phyloP scores from a whole-genome alignment of 1,139 yeast genomes.

The Sugiyamaella novakii region DNA sequence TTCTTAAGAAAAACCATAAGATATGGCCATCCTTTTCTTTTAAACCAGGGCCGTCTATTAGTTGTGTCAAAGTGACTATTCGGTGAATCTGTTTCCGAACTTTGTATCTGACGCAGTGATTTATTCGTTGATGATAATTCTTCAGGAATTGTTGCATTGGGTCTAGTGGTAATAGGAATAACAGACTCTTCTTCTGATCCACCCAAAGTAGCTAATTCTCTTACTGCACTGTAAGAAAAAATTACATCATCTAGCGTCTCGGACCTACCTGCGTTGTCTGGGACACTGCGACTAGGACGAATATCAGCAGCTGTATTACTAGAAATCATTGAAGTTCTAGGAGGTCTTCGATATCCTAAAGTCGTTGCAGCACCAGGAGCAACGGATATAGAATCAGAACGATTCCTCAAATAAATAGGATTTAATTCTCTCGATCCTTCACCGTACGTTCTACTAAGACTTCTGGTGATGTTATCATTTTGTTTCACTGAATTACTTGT shows the following conservation, averaged over 20 bases:
- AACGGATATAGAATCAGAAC: conserved; percentile 18
- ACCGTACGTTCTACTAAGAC: conserved; percentile 1
- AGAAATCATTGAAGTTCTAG: conserved; percentile 1
- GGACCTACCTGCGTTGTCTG: conserved; percentile 3
- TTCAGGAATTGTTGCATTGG: neutral
- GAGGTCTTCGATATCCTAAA: conserved; percentile 7
- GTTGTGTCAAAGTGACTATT: neutral
- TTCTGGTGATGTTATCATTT: neutral
- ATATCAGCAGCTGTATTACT: conserved; percentile 6
- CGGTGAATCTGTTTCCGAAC: neutral
- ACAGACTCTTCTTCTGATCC: conserved; percentile 2
- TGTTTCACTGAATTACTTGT: neutral
- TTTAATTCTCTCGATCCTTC: conserved; percentile 5
- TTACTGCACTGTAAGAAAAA: conserved; percentile 24
- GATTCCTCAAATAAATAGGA: conserved; percentile 10
- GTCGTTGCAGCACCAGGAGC: conserved; percentile 21
- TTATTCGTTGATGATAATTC: neutral
- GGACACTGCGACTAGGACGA: conserved; percentile 1
- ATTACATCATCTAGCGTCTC: conserved; percentile 27
- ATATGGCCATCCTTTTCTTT: conserved; percentile 28
- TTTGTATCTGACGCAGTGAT: neutral
- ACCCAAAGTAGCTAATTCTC: conserved; percentile 1
- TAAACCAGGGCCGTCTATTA: neutral
- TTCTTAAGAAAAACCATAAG: conserved; percentile 52
- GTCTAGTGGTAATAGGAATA: neutral